A percentile compares a stretch with the other conserved stretches of the same genome.
Conservation (phyloP, 2,329 filamentous ascomycete genomes). For the Colletotrichum sp. region DNA sequence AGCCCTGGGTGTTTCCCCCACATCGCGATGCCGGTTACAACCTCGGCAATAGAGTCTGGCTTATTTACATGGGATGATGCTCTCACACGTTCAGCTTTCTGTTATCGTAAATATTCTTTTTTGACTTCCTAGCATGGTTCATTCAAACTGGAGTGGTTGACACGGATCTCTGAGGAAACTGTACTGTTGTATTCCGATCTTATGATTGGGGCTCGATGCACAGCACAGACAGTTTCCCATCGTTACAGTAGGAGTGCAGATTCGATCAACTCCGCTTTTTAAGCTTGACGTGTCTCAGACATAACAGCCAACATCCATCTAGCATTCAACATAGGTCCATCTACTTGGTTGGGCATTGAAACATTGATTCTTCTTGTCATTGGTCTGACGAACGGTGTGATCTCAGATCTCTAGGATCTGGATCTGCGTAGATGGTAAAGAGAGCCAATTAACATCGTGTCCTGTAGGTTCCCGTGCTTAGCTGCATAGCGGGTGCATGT, state of each 20-base stretch:
- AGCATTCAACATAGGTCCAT: not conserved
- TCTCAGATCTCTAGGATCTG: not conserved
- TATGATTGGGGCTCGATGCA: not conserved
- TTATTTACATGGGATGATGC: not conserved
- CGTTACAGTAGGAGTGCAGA: not conserved
- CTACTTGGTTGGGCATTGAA: not conserved
- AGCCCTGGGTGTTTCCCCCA: not conserved
- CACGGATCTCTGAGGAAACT: not conserved
- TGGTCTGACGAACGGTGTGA: not conserved
- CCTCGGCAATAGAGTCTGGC: not conserved
- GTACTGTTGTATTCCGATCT: not conserved
- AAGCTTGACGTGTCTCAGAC: not conserved
- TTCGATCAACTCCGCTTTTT: not conserved
- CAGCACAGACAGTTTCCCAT: not conserved
- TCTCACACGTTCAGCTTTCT: not conserved
- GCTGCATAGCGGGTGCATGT: not conserved
- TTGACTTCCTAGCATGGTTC: accelerated
- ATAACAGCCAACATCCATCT: not conserved
- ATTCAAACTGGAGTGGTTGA: not conserved
- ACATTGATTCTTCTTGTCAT: not conserved
- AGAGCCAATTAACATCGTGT: not conserved
- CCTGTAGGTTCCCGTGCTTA: not conserved
- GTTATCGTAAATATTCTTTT: not conserved
- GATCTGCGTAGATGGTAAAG: not conserved
- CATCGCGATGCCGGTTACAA: not conserved